Base-by-base conservation (phyloP, 306 rosid species). In the Alnus glutinosa region DNA sequence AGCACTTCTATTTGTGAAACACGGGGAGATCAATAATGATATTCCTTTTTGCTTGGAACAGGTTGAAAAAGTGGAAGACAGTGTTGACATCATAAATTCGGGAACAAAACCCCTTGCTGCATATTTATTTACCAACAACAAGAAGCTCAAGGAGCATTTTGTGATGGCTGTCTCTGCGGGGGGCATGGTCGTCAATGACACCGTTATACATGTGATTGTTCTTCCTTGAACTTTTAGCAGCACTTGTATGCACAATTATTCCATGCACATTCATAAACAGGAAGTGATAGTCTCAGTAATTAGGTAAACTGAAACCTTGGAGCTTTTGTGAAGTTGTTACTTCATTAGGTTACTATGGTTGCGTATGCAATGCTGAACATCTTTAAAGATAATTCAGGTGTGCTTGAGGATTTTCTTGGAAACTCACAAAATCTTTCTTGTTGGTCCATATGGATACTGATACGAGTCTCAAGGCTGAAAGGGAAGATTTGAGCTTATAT, bases 41-140 rank as follows among this genome's bases (percentile, higher is more conserved):
- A 8, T 12, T 18, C 12, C 55, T 12, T 16, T 37, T 72, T 59
- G 61, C 51, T 77, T 79, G 84, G 73, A 80, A 79, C 92, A 95
- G 99, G 96, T 96, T 9, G 93, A 91, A 52, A 89, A 90, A 78
- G 48, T 96, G 74, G 98, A 90, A 83, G 97, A 91, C 77, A 84
- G 99, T 80, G 90, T 91, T 51, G 89, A 89, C 36, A 57, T 93
- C 82, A 92, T 96, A 77, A 87, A 82, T 77, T 90, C 99, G 5
- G 93, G 90, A 77, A 1, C 99, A 79, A 96, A 96, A 83, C 99
- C 99, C 54, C 98, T 96, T 7, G 99, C 99, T 34, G 99, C 99
- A n/a, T 96, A 96, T 84, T 62, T 96, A 75, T 96, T 96, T 77
- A 89, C 99, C 75, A 87, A 62, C 87, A 88, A 90, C 71, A 85